phyloP scores from a whole-genome alignment of 768 basidiomycete genomes.

The Xerocomus spinulosus region DNA sequence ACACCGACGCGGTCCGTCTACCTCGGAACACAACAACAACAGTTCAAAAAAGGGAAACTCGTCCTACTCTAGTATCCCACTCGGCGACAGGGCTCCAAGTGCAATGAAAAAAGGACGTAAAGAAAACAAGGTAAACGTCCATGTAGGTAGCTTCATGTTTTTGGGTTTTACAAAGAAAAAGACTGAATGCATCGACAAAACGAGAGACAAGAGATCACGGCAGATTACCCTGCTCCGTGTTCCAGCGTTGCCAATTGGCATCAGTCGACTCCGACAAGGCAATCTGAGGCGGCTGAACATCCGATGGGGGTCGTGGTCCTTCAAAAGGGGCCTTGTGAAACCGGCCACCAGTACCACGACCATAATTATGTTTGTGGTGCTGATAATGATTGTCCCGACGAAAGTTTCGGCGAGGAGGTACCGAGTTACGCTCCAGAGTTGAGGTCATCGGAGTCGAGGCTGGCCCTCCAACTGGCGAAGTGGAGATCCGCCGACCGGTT shows the following conservation, averaged over 20 bases:
- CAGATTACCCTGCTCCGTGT: conserved; percentile 7
- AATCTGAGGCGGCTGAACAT: conserved; percentile 13
- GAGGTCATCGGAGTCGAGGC: conserved; percentile 9
- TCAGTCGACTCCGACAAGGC: conserved; percentile 8
- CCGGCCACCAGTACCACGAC: conserved; percentile 20
- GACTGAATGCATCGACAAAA: conserved; percentile 9
- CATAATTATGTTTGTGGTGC: conserved; percentile 23
- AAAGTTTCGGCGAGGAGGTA: conserved; percentile 30
- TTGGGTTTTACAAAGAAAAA: neutral
- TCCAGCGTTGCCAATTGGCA: conserved; percentile 19
- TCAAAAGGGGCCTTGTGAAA: conserved; percentile 17
- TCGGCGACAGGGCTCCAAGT: no score
- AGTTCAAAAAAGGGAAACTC: neutral
- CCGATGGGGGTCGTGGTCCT: conserved; percentile 14
- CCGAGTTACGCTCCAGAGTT: conserved; percentile 18
- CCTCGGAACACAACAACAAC: neutral
- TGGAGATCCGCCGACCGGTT: conserved; percentile 13
- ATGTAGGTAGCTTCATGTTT: no score
- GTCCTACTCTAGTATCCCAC: neutral
- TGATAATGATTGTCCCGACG: conserved; percentile 30
- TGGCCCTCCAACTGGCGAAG: conserved; percentile 16
- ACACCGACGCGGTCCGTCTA: neutral
- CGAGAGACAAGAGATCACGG: conserved; percentile 1
- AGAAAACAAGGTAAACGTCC: no score
- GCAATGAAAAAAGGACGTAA: neutral